Conservation (phyloP, 1,139 yeast genomes). For the Suhomyces guaymorum region DNA sequence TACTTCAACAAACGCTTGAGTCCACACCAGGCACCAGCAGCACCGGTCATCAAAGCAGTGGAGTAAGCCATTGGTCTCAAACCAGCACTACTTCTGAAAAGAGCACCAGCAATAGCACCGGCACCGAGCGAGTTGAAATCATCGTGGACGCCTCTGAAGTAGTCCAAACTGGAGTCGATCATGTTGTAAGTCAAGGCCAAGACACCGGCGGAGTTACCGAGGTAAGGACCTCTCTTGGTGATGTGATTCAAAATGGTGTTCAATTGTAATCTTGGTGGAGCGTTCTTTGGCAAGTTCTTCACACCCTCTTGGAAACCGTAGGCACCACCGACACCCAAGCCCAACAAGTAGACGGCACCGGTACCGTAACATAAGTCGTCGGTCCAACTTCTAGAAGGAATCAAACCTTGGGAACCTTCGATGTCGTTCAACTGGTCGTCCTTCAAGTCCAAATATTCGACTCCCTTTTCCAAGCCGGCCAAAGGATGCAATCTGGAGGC, state of each 20-base stretch:
- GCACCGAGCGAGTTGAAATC: slow-evolving; percentile 79
- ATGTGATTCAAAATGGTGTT: slow-evolving; percentile 89
- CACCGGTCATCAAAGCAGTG: slow-evolving; percentile 81
- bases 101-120: slow-evolving; percentile 91
- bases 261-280: slow-evolving; percentile 75
- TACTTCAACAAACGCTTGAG: slow-evolving; percentile 52
- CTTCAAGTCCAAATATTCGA: slow-evolving; percentile 88
- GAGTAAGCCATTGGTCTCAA: slow-evolving; percentile 85
- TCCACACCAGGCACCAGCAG: slow-evolving; percentile 93
- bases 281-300: slow-evolving; percentile 67
- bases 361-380: slow-evolving; percentile 98
- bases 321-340: slow-evolving; percentile 79
- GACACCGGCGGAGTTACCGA: slow-evolving; percentile 95
- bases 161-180: slow-evolving; percentile 77
- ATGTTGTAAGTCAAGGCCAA: slow-evolving; percentile 86
- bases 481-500: slow-evolving; percentile 83
- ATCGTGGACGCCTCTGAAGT: slow-evolving; percentile 85
- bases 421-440: slow-evolving; percentile 67
- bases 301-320: slow-evolving; percentile 88
- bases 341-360: slow-evolving; percentile 83
- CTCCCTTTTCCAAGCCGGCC: slow-evolving; percentile 87
- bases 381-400: slow-evolving; percentile 95
- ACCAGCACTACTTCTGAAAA: slow-evolving; percentile 86
- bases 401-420: slow-evolving; percentile 86
- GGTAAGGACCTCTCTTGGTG: slow-evolving; percentile 92